Evolutionary conservation across 2,329 filamentous ascomycete species (phyloP).

Genomic region (Gremmenia infestans): DNA sequence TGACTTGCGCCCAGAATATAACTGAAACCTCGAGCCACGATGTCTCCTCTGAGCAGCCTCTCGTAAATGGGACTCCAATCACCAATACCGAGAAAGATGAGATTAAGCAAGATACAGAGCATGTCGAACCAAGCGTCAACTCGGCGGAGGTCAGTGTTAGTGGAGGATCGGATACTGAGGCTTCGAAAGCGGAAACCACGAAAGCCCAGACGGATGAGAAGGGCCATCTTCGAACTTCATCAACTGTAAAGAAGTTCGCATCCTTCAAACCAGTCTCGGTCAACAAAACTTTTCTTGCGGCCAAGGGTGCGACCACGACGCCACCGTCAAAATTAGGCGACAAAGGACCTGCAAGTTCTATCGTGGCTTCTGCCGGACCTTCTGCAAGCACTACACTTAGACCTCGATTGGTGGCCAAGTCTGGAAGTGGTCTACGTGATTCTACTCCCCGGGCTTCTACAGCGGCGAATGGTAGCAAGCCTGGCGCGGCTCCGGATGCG

Average conservation of each 20-base stretch:
- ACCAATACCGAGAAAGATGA: constrained; percentile 41
- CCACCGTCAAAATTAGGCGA: constrained; percentile 46
- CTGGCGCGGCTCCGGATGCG: constrained; percentile 60
- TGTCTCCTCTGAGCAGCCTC: constrained; percentile 35
- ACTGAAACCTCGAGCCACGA: constrained; percentile 48
- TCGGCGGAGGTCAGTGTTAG: constrained; percentile 65
- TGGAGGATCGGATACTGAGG: constrained; percentile 73
- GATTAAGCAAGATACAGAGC: constrained; percentile 48
- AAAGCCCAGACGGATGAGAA: constrained; percentile 53
- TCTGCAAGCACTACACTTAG: constrained; percentile 50
- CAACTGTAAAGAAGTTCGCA: constrained; percentile 66
- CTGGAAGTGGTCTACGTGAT: constrained; percentile 55
- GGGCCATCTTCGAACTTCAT: constrained; percentile 52
- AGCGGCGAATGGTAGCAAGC: constrained; percentile 50
- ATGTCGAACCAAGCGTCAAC: constrained; percentile 53
- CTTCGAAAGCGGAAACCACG: constrained; percentile 51
- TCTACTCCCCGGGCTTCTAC: constrained; percentile 41
- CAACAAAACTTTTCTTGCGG: constrained; percentile 76
- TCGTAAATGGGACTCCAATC: constrained; percentile 43
- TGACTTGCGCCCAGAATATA: constrained; percentile 29
- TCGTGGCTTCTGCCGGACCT: constrained; percentile 40
- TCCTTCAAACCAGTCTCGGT: constrained; percentile 83
- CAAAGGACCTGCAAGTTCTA: constrained; percentile 43
- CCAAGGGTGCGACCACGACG: constrained; percentile 51
- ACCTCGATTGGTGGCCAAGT: constrained; percentile 72